A percentile compares a stretch with the other conserved stretches of the same genome.
Conservation (phyloP, 2,329 filamentous ascomycete genomes). For the Curvularia hawaiiensis region DNA sequence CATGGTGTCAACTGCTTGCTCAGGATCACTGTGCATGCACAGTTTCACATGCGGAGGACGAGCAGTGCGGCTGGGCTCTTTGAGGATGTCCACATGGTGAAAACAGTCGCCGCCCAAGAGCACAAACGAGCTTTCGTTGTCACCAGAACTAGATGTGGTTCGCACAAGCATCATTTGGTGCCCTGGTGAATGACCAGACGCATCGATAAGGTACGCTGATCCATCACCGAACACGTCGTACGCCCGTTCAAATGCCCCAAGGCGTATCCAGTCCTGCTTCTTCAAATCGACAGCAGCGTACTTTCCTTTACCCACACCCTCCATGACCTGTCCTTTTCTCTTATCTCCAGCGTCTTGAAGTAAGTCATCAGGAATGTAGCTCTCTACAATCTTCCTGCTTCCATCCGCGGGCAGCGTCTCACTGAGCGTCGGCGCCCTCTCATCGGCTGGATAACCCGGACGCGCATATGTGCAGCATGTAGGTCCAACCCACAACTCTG, state of each 20-base stretch:
- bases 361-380: slow-evolving; percentile 37
- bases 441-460: slow-evolving; percentile 35
- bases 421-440: slow-evolving; percentile 40
- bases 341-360: slow-evolving; percentile 29
- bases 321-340: slow-evolving; percentile 31
- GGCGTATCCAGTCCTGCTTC: slow-evolving; percentile 45
- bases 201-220: slow-evolving; percentile 56
- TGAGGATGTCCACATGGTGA: slow-evolving; percentile 36
- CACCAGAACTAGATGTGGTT: slow-evolving; percentile 17
- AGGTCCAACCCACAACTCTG: slow-evolving; percentile 49
- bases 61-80: slow-evolving; percentile 36
- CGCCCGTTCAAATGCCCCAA: slow-evolving; percentile 50
- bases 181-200: slow-evolving; percentile 59
- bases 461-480: slow-evolving; percentile 40
- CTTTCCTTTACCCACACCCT: slow-evolving; percentile 29
- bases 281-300: slow-evolving; percentile 37
- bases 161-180: slow-evolving; percentile 53
- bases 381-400: slow-evolving; percentile 50
- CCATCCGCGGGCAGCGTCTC: slow-evolving; percentile 51
- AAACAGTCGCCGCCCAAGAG: slow-evolving; percentile 41
- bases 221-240: slow-evolving; percentile 58
- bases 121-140: slow-evolving; percentile 31
- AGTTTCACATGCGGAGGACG: slow-evolving; percentile 35
- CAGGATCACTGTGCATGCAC: slow-evolving; percentile 38
- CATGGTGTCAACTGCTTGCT: slow-evolving; percentile 36